Evolutionary conservation across 1,284 basidiomycete species (phyloP).

Genomic region (Wallemia ichthyophaga): DNA sequence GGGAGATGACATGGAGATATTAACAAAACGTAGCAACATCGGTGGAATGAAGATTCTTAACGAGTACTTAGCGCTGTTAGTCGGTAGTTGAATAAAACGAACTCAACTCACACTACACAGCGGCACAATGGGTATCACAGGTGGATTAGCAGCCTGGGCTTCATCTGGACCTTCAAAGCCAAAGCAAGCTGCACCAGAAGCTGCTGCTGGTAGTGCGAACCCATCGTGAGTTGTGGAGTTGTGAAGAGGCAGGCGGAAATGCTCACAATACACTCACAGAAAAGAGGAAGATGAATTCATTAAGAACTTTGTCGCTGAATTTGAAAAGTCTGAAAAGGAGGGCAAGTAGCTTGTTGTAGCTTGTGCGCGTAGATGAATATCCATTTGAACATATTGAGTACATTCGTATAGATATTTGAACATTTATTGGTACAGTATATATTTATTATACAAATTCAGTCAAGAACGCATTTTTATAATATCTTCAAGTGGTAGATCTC

Average conservation of each 20-base stretch:
- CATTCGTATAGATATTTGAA: too few species aligned
- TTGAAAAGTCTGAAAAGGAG: not conserved
- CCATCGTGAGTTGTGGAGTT: too few species aligned
- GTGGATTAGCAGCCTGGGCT: not conserved
- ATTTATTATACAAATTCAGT: too few species aligned
- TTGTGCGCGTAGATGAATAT: too few species aligned
- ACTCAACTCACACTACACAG: not conserved
- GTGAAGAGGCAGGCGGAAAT: too few species aligned
- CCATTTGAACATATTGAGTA: too few species aligned
- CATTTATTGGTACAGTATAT: too few species aligned
- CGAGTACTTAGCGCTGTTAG: not conserved
- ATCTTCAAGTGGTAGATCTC: not conserved
- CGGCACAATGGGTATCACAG: not conserved
- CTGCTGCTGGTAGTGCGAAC: not conserved
- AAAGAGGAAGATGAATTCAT: not conserved
- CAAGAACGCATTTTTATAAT: not conserved
- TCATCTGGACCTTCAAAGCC: not conserved
- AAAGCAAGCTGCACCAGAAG: not conserved
- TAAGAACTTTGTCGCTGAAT: not conserved
- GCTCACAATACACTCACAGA: too few species aligned
- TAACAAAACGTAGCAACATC: not conserved
- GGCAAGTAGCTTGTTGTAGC: too few species aligned
- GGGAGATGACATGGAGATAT: not conserved
- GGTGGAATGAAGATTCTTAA: not conserved
- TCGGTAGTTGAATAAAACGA: not conserved